Evolutionary conservation across 2,329 filamentous ascomycete species (phyloP).

Genomic region (Magnaporthiopsis poae): DNA sequence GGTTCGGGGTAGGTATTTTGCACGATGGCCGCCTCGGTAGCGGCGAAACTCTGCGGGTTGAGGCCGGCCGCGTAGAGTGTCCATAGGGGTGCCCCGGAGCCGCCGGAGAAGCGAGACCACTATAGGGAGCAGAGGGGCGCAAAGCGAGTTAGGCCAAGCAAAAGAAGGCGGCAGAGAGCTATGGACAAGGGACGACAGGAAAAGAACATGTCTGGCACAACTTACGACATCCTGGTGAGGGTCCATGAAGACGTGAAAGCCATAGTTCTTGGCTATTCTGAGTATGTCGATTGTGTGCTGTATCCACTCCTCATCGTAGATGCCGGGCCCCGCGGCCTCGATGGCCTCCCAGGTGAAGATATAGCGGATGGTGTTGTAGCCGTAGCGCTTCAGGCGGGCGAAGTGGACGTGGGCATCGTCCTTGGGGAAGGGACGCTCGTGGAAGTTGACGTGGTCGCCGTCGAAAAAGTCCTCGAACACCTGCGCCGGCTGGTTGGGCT

Average conservation of each 20-base stretch:
- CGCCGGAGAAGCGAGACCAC: constrained; percentile 92
- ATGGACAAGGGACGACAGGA: neutral
- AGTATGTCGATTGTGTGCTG: constrained; percentile 79
- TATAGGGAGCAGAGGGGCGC: constrained; percentile 20
- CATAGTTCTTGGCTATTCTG: constrained; percentile 75
- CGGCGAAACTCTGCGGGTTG: constrained; percentile 73
- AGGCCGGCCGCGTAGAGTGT: constrained; percentile 89
- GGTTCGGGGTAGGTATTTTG: constrained; percentile 88
- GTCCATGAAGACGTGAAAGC: constrained; percentile 96
- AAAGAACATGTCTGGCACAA: constrained; percentile 15
- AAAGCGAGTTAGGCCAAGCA: constrained; percentile 14
- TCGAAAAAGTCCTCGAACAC: constrained; percentile 74
- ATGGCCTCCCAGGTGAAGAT: constrained; percentile 99
- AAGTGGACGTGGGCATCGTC: constrained; percentile 82
- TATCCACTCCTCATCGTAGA: constrained; percentile 90
- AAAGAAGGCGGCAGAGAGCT: neutral
- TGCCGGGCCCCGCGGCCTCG: constrained; percentile 79
- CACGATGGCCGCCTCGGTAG: constrained; percentile 83
- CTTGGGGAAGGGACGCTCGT: constrained; percentile 71
- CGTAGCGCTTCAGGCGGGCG: constrained; percentile 71
- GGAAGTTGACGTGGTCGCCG: constrained; percentile 82
- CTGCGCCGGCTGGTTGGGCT: constrained; percentile 74
- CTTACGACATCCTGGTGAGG: constrained; percentile 92
- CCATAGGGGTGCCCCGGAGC: constrained; percentile 95
- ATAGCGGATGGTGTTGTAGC: constrained; percentile 94